Percentiles rank a stretch among this genome's conserved stretches.
Evolutionary conservation across 768 basidiomycete species (phyloP).

Genomic region (Leccinum subgranulosum): DNA sequence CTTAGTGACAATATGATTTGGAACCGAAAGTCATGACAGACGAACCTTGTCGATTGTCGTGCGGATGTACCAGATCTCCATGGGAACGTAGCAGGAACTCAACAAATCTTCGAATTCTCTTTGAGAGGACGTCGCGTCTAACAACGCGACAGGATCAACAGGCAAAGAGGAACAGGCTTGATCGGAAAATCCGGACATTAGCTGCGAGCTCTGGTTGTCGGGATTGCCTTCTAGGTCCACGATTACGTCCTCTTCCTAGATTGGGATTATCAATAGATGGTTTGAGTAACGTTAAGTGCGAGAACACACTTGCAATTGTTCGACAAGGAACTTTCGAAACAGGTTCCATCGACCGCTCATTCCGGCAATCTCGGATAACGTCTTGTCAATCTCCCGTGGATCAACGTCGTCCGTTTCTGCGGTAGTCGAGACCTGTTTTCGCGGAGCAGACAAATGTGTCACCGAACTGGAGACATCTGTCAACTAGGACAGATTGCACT

Average conservation of each 20-base stretch:
- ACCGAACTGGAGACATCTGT: constrained; percentile 45
- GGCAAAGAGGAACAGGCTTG: background rate
- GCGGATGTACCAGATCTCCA: constrained; percentile 91
- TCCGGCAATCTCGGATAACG: constrained; percentile 82
- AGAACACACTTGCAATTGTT: constrained; percentile 58
- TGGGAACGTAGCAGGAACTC: constrained; percentile 73
- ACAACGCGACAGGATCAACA: constrained; percentile 17
- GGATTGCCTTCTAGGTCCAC: constrained; percentile 2
- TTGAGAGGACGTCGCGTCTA: constrained; percentile 54
- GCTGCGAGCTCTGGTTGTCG: constrained; percentile 4
- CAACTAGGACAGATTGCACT: constrained; percentile 35
- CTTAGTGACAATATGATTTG: background rate
- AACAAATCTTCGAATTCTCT: constrained; percentile 65
- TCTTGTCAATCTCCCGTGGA: constrained; percentile 87
- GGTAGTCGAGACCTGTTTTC: constrained; percentile 30
- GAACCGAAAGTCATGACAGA: background rate
- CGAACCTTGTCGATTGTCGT: constrained; percentile 83
- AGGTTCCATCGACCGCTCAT: constrained; percentile 92
- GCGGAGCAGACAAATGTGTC: constrained; percentile 28
- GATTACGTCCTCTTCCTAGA: constrained; percentile 16
- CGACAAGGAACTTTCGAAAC: constrained; percentile 83
- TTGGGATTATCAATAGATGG: constrained; percentile 1
- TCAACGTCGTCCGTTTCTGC: constrained; percentile 63
- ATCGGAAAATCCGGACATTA: background rate
- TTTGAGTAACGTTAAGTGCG: background rate